Evolutionary conservation across 2,329 filamentous ascomycete genomes (phyloP).

Genomic region (Botrytis galanthina): DNA sequence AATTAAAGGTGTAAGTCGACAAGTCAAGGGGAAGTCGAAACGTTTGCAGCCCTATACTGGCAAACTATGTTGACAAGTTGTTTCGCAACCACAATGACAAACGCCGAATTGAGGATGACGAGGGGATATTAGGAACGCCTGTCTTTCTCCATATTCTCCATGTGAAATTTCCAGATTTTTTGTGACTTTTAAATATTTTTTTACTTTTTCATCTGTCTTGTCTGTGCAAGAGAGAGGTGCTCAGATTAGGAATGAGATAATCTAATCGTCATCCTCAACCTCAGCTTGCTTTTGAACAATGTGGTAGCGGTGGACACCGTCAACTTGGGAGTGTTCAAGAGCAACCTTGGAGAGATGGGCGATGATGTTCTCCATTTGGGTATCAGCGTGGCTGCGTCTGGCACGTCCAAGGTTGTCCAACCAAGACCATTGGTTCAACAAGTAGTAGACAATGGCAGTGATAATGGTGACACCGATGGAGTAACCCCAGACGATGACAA

Average conservation of each 20-base stretch:
- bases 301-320: conserved; percentile 21
- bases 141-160: conserved; percentile 18
- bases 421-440: conserved; percentile 57
- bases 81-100: background rate
- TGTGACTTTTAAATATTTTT: conserved; percentile 16
- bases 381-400: conserved; percentile 59
- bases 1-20: conserved; percentile 15
- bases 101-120: conserved; percentile 5
- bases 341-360: conserved; percentile 63
- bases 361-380: conserved; percentile 65
- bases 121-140: conserved; percentile 21
- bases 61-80: background rate
- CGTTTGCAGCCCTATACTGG: background rate
- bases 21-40: background rate
- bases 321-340: conserved; percentile 52
- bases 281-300: conserved; percentile 19
- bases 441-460: conserved; percentile 63
- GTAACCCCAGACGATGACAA: conserved; percentile 64
- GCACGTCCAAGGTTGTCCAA: conserved; percentile 63
- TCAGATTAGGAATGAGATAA: background rate
- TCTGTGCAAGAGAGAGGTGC: background rate
- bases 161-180: conserved; percentile 11
- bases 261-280: conserved; percentile 23
- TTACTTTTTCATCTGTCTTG: background rate
- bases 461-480: conserved; percentile 65